These are phyloP conservation scores for Metschnikowia baotianmanensis DNA, from an alignment of 805 yeast species.

Conservation along the genomic window DNA sequence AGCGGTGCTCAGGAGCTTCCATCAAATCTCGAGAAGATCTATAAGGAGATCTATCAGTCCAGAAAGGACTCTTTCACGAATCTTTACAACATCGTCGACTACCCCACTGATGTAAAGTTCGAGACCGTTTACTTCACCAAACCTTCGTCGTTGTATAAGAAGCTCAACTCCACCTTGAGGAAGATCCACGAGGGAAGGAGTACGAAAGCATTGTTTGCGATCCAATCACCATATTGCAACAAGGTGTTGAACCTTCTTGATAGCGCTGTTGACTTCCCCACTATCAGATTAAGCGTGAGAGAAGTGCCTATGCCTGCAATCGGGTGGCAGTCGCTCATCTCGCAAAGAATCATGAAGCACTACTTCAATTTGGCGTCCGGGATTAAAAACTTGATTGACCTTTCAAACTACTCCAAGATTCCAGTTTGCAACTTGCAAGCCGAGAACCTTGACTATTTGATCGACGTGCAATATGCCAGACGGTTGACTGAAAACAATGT, in stretches of 20 bases:
- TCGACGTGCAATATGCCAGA: slow-evolving; percentile 87
- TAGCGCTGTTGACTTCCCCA: slow-evolving; percentile 56
- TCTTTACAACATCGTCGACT: slow-evolving; percentile 48
- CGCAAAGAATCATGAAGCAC: slow-evolving; percentile 65
- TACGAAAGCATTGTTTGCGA: slow-evolving; percentile 57
- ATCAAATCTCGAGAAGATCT: slow-evolving; percentile 50
- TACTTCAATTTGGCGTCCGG: slow-evolving; percentile 72
- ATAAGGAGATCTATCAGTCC: slow-evolving; percentile 48
- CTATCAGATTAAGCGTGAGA: slow-evolving; percentile 55
- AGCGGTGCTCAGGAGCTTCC: slow-evolving; percentile 64
- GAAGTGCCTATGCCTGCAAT: slow-evolving; percentile 67
- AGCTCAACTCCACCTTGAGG: slow-evolving; percentile 51
- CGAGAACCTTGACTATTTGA: slow-evolving; percentile 74
- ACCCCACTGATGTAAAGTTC: slow-evolving; percentile 52
- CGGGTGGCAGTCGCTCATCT: slow-evolving; percentile 74
- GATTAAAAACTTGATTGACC: slow-evolving; percentile 59
- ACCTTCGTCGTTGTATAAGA: slow-evolving; percentile 52
- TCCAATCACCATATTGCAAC: slow-evolving; percentile 68
- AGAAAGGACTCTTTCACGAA: slow-evolving; percentile 46
- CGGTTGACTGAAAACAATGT: slow-evolving; percentile 60
- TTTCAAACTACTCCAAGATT: slow-evolving; percentile 71
- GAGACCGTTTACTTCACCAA: slow-evolving; percentile 56
- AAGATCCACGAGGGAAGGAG: slow-evolving; percentile 61
- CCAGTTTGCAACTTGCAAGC: slow-evolving; percentile 83
- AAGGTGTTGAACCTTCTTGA: slow-evolving; percentile 48